These are phyloP conservation scores for Wickerhamiella kurtzmanii DNA, from an alignment of 805 yeast species.

Conservation along the genomic window DNA sequence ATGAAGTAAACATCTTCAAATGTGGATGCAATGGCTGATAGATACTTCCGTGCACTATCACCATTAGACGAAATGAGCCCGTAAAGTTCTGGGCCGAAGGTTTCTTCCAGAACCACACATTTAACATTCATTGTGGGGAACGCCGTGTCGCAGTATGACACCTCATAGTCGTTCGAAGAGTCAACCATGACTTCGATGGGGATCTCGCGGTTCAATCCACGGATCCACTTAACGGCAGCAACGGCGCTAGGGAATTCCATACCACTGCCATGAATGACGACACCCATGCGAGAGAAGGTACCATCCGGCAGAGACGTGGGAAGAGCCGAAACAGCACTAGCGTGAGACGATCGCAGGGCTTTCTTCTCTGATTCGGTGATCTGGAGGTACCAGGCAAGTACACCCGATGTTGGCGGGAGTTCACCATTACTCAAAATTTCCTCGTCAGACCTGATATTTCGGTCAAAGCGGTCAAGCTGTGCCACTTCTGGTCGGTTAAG, in stretches of 20 bases:
- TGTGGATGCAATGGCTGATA: conserved; percentile 55
- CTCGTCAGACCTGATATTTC: background rate
- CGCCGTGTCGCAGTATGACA: conserved; percentile 48
- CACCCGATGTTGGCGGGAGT: background rate
- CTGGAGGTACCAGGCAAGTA: background rate
- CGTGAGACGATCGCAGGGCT: background rate
- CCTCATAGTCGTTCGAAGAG: conserved; percentile 50
- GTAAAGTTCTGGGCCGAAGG: conserved; percentile 42
- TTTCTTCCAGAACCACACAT: conserved; percentile 50
- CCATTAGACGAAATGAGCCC: conserved; percentile 32
- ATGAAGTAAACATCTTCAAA: conserved; percentile 56
- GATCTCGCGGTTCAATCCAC: conserved; percentile 47
- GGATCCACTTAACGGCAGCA: conserved; percentile 44
- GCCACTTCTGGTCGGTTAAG: background rate
- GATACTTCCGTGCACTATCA: conserved; percentile 43
- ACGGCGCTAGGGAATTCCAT: conserved; percentile 55
- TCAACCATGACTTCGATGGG: conserved; percentile 79
- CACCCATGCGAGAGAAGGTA: conserved; percentile 28
- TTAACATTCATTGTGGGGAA: conserved; percentile 48
- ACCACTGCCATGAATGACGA: conserved; percentile 67
- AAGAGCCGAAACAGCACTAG: background rate
- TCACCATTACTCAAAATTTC: background rate
- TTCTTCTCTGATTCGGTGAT: background rate
- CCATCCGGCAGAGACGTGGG: background rate
- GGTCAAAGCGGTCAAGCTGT: background rate